Base-by-base conservation (phyloP, 2,329 filamentous ascomycete genomes). In the Pseudogymnoascus sp. region DNA sequence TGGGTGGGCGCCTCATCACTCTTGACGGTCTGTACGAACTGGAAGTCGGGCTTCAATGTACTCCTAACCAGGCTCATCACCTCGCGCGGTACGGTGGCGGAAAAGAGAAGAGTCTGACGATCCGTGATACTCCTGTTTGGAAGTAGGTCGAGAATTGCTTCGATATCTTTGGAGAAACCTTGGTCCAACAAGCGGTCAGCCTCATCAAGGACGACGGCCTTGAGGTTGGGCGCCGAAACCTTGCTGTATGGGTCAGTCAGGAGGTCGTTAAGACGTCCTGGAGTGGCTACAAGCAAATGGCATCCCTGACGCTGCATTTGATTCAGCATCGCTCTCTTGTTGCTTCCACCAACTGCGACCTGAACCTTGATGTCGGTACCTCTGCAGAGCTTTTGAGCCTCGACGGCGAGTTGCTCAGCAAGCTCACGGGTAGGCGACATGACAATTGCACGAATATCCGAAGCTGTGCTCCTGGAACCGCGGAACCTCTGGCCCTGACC, bases 131-230 rank as follows among this genome's bases (percentile, higher is more conserved):
- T 68, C 3, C 82, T 80, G 46, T 81, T 76, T 4, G 93, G 93
- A 7, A 97, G 80, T n/a, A 78, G 69, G 0, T 72, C 60, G 60
- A 84, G 76, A 62, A 93, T 90, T 1, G 82, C 74, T 31, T 81
- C 75, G 61, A 93, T 82, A 64, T 89, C 88, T 22, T 78, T 78
- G 22, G 87, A 80, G 70, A 93, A 93, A 1, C 90, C 95, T 79
- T 95, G 92, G 78, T 99, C 95, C 74, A 99, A 83, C 90, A 99
- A 96, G 72, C 95, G 90, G 77, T 99, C 95, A 69, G 95, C 95
- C 81, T 99, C 95, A 72, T 99, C 95, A 61, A 99, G 87, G 68
- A 98, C 92, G 62, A 99, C 81, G 69, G 95, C 95, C 72, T 90
- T 90, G 79, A 98, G 87, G 74, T 90, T 87, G 12, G 71, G 70